These are phyloP conservation scores for Xylaria bambusicola DNA, from an alignment of 495 filamentous ascomycete species.

Conservation along the genomic window DNA sequence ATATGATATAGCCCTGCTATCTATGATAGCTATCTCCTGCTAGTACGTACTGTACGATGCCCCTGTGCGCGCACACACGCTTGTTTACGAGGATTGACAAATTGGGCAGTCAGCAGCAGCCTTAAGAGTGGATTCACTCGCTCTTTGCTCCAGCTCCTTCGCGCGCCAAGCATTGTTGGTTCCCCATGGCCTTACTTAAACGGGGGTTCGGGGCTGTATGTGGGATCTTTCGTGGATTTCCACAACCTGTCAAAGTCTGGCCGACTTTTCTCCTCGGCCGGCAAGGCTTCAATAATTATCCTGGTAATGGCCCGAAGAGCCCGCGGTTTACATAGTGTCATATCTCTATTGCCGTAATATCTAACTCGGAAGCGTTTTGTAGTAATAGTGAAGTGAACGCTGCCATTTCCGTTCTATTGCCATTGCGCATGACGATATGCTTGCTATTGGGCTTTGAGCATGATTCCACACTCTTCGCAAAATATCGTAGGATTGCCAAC, in stretches of 20 bases:
- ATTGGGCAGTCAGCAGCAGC: slow-evolving; percentile 17
- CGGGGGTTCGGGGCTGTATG: neutral
- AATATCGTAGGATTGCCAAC: slow-evolving; percentile 2
- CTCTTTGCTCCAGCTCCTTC: slow-evolving; percentile 1
- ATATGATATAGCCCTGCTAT: neutral
- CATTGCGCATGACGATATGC: neutral
- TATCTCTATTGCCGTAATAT: neutral
- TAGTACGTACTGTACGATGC: neutral
- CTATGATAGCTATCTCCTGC: neutral
- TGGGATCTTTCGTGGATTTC: neutral
- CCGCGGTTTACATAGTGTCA: no score
- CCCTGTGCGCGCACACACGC: neutral
- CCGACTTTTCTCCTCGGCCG: neutral
- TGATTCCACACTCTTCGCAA: neutral
- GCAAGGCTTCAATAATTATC: neutral
- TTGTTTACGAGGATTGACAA: slow-evolving; percentile 5
- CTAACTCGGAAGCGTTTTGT: neutral
- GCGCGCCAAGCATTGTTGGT: slow-evolving; percentile 8
- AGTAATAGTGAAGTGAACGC: neutral
- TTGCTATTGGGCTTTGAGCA: neutral
- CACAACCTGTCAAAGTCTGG: neutral
- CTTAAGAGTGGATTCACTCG: slow-evolving; percentile 19
- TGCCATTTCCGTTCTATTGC: neutral
- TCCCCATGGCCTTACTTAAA: neutral
- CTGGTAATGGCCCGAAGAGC: neutral